Percentiles rank a stretch among this genome's conserved stretches.
Evolutionary conservation across 805 yeast species (phyloP).

Genomic region (Komagataella phaffii): DNA sequence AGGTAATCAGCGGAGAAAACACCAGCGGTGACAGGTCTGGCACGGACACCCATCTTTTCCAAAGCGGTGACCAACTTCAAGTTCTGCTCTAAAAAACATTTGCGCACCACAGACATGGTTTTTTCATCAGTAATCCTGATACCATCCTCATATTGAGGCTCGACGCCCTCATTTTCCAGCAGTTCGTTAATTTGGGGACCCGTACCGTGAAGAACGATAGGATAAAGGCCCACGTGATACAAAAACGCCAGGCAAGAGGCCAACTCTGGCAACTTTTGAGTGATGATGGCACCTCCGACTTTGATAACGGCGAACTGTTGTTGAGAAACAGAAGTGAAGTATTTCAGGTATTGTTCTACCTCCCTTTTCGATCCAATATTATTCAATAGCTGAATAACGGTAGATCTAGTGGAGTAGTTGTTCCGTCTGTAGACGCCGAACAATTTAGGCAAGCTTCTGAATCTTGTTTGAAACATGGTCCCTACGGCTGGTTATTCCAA

Average conservation of each 20-base stretch:
- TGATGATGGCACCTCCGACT: slow-evolving; percentile 98
- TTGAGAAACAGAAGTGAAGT: slow-evolving; percentile 90
- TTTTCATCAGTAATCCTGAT: slow-evolving; percentile 89
- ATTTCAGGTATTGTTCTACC: slow-evolving; percentile 93
- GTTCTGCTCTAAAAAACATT: slow-evolving; percentile 92
- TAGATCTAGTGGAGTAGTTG: slow-evolving; percentile 69
- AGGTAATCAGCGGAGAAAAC: slow-evolving; percentile 89
- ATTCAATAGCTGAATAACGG: slow-evolving; percentile 88
- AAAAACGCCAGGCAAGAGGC: slow-evolving; percentile 93
- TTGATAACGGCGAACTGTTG: slow-evolving; percentile 98
- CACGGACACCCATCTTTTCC: slow-evolving; percentile 93
- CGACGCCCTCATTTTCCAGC: slow-evolving; percentile 87
- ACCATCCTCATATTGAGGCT: slow-evolving; percentile 92
- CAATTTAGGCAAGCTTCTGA: neutral
- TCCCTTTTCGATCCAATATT: slow-evolving; percentile 96
- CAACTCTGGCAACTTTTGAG: slow-evolving; percentile 83
- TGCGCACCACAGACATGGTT: slow-evolving; percentile 93
- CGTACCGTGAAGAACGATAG: slow-evolving; percentile 94
- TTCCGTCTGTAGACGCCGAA: neutral
- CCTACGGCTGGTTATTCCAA: neutral
- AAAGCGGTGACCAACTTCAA: slow-evolving; percentile 89
- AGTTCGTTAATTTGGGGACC: slow-evolving; percentile 97
- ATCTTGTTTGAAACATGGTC: neutral
- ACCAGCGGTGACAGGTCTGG: slow-evolving; percentile 97
- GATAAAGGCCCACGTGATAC: slow-evolving; percentile 94